phyloP scores from a whole-genome alignment of 2,329 filamentous ascomycete genomes.

The Colletotrichum tabaci region DNA sequence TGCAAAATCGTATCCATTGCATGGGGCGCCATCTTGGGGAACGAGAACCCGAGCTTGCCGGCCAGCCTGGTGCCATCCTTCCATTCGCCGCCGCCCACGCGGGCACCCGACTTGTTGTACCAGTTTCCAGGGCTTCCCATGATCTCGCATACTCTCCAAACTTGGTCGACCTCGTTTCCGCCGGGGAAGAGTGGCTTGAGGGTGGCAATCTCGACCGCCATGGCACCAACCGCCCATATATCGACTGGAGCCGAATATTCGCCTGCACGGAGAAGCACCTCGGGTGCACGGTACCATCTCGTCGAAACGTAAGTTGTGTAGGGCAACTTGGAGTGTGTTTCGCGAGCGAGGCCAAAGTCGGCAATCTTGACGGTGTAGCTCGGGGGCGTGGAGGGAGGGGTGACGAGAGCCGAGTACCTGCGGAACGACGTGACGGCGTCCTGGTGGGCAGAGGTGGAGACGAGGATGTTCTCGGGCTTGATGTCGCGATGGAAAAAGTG shows the following conservation, averaged over 20 bases:
- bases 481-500: constrained; percentile 99
- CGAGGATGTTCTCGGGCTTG: constrained; percentile 98
- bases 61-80: constrained; percentile 93
- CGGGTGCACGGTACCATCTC: constrained; percentile 96
- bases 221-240: constrained; percentile 98
- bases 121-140: constrained; percentile 99
- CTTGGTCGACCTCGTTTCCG: constrained; percentile 98
- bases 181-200: constrained; percentile 97
- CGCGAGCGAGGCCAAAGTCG: constrained; percentile 96
- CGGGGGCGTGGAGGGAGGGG: constrained; percentile 93
- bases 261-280: constrained; percentile 92
- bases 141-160: constrained; percentile 98
- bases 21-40: constrained; percentile 99
- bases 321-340: constrained; percentile 95
- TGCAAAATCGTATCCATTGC: constrained; percentile 95
- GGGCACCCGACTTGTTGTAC: constrained; percentile 91
- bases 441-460: constrained; percentile 88
- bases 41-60: constrained; percentile 97
- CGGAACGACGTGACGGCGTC: constrained; percentile 87
- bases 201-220: constrained; percentile 98
- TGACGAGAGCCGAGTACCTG: constrained; percentile 93
- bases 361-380: constrained; percentile 98
- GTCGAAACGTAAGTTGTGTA: constrained; percentile 99
- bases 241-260: constrained; percentile 98
- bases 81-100: constrained; percentile 97